Evolutionary conservation across 345 rosid species (phyloP).

Genomic region (Arabis hirsuta): DNA sequence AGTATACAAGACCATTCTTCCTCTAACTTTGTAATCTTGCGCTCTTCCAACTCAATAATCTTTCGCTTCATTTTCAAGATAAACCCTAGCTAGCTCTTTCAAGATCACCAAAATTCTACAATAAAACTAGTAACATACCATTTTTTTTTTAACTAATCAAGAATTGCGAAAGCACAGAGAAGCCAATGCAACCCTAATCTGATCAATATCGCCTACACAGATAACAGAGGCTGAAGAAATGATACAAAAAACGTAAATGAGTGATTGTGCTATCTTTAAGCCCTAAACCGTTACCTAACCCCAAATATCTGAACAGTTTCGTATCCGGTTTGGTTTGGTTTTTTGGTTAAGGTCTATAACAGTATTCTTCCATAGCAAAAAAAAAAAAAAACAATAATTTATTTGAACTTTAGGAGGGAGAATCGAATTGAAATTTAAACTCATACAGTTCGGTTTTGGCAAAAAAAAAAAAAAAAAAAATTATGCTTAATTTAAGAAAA

Average conservation of each 20-base stretch:
- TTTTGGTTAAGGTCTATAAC: no score
- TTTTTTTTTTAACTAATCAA: not conserved
- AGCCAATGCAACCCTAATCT: not conserved
- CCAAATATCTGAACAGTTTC: not conserved
- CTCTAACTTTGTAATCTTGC: no score
- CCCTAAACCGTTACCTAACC: constrained; percentile 21
- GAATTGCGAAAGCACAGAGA: not conserved
- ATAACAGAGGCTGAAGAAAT: not conserved
- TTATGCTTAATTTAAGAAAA: no score
- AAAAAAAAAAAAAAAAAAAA: no score
- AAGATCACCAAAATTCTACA: no score
- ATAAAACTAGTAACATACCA: not conserved
- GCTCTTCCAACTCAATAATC: constrained; percentile 47
- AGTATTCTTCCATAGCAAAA: no score
- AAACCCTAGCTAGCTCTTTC: no score
- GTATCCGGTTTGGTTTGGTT: not conserved
- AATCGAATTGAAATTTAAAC: no score
- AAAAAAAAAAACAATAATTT: no score
- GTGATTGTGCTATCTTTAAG: not conserved
- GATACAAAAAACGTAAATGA: not conserved
- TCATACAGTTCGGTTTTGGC: no score
- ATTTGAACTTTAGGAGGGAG: no score
- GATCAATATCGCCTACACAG: not conserved
- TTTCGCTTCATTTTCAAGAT: constrained; percentile 46
- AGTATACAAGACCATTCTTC: constrained; percentile 65